phyloP scores from a whole-genome alignment of 208 protist genomes.

The Wallacemonas rigidus region DNA sequence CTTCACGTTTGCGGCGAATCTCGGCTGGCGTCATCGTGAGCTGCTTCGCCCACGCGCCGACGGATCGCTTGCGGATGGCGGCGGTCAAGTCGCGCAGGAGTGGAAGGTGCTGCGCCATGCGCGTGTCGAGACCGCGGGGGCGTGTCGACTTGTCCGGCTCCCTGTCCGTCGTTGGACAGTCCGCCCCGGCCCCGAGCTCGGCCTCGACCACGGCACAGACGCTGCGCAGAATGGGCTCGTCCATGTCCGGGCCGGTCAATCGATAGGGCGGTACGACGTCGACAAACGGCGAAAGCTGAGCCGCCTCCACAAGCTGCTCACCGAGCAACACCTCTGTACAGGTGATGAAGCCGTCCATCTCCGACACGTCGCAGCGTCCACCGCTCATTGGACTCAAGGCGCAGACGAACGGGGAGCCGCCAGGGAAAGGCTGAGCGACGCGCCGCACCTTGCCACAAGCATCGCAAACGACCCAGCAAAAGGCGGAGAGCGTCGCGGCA shows the following conservation, averaged over 20 bases:
- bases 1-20: constrained; percentile 69
- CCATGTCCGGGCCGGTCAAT: background rate
- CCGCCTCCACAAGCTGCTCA: constrained; percentile 30
- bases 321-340: constrained; percentile 28
- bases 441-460: constrained; percentile 79
- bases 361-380: constrained; percentile 52
- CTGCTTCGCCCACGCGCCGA: constrained; percentile 44
- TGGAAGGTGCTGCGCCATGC: constrained; percentile 36
- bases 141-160: too few species aligned
- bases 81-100: constrained; percentile 54
- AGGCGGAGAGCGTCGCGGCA: constrained; percentile 52
- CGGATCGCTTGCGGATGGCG: constrained; percentile 42
- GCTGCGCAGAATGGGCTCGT: constrained; percentile 32
- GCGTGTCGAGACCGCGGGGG: background rate
- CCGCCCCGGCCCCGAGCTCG: background rate
- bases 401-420: constrained; percentile 82
- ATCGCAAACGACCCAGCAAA: constrained; percentile 83
- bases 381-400: constrained; percentile 41
- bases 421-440: constrained; percentile 83
- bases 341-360: constrained; percentile 47
- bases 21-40: constrained; percentile 47
- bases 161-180: too few species aligned
- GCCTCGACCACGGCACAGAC: constrained; percentile 24
- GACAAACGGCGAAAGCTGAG: constrained; percentile 40
- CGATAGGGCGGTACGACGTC: constrained; percentile 16